Evolutionary conservation across 2,329 filamentous ascomycete species (phyloP), one percentile per base, ranked within the genome.

Genomic region (Diaporthe velutina): DNA sequence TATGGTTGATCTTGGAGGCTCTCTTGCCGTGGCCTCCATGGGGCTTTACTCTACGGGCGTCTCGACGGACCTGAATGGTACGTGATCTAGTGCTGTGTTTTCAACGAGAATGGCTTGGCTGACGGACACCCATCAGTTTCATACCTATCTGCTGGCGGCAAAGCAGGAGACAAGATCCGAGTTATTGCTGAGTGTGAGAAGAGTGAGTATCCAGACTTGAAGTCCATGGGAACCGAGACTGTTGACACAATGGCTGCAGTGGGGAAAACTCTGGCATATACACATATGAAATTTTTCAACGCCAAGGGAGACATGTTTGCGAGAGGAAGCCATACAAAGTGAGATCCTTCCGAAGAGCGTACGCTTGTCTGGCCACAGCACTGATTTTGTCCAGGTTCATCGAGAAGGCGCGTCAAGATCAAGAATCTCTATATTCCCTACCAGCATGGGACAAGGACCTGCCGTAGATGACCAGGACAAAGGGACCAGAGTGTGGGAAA

Each of bases 1-100:
- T 80, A 92, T 96, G 84, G 92, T 93, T 38, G 91, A 93, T 76
- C 84, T 93, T 0, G 91, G 91, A 15, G 91, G 91, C 19, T 93
- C 91, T 0, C 85, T 93, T 3, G 91, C 91, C 13, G 90, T 93
- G 3, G 91, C 91, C 1, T 93, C 91, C 1, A 91, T 88, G 76
- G 91, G 91, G 0, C 83, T 91, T 1, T 93, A 90, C 78, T 86
- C 88, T 25, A 93, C 91, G 0, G 91, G 91, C 15, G 91, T 93
- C 4, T 91, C 91, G 2, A 93, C 91, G 0, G 91, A 93, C 77
- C 80, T 93, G 19, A 93, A 91, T 71, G 90, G 91, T 91, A 81
- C 50, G 33, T 1, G 1, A 13, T 25, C 30, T 60, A 25, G 1
- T 5, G n/a, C 17, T 12, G 28, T 33, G 35, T 13, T 38, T 38